Conservation (phyloP, 202 grass and related monocot genomes). For the Zoysia matrella region DNA sequence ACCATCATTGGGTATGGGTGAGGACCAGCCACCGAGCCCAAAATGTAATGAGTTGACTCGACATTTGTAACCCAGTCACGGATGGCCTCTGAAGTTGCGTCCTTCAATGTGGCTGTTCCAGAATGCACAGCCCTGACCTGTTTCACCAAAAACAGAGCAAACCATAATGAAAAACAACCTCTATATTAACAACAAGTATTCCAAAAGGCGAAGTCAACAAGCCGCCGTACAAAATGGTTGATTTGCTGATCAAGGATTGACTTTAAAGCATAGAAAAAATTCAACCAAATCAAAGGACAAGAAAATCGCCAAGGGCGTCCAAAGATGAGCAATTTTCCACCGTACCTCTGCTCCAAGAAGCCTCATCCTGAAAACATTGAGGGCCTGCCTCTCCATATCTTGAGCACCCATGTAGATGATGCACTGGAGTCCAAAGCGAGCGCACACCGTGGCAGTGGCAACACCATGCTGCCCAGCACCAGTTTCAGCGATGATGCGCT, state of each 20-base stretch:
- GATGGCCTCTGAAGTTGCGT: conserved; percentile 95
- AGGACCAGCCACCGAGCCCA: conserved; percentile 90
- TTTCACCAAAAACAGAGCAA: conserved; percentile 12
- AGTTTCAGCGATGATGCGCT: conserved; percentile 96
- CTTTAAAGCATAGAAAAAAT: not conserved
- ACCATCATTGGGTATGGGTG: conserved; percentile 99
- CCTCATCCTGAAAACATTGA: conserved; percentile 98
- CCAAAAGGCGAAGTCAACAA: not conserved
- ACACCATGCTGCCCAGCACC: conserved; percentile 96
- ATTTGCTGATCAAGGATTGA: not conserved
- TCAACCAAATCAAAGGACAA: not conserved
- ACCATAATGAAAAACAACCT: conserved; percentile 11
- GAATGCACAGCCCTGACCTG: conserved; percentile 90
- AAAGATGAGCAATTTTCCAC: not conserved
- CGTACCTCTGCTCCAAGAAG: conserved; percentile 94
- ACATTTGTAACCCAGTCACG: conserved; percentile 97
- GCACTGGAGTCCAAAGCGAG: conserved; percentile 80
- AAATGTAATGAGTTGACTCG: conserved; percentile 93
- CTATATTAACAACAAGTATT: not conserved
- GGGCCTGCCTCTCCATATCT: conserved; percentile 98
- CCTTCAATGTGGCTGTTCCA: conserved; percentile 93
- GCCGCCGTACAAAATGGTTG: not conserved
- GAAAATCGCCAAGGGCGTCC: not conserved
- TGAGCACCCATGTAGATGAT: conserved; percentile 97
- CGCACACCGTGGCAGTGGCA: conserved; percentile 93